These are phyloP conservation scores for Sporothrix schenckii DNA, from an alignment of 2,329 filamentous ascomycete species.

Conservation along the genomic window DNA sequence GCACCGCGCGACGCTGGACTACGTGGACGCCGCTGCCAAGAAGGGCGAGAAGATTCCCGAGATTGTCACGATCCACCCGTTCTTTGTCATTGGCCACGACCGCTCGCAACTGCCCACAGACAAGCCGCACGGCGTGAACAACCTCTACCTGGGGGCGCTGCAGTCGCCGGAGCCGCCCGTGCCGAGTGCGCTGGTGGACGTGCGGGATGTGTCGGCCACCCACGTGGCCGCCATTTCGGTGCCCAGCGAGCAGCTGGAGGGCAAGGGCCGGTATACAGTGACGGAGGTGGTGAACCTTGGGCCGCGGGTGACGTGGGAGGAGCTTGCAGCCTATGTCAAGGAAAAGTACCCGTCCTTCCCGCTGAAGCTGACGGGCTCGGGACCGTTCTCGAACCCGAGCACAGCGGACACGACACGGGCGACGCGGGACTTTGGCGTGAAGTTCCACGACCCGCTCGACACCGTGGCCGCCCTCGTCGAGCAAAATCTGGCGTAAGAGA, in stretches of 20 bases:
- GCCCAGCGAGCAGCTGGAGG: neutral
- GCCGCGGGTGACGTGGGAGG: neutral
- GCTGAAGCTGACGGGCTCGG: neutral
- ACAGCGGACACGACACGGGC: neutral
- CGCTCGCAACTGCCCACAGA: neutral
- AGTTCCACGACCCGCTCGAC: conserved; percentile 7
- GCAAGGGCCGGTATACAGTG: neutral
- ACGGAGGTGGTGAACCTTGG: conserved; percentile 17
- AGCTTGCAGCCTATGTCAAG: neutral
- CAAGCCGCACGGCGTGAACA: conserved; percentile 23
- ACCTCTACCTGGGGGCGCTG: conserved; percentile 22
- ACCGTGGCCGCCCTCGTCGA: neutral
- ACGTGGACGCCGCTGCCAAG: conserved; percentile 19
- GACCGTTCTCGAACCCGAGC: neutral
- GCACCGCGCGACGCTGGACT: conserved; percentile 32
- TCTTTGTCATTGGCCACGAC: conserved; percentile 33
- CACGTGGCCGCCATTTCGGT: conserved; percentile 13
- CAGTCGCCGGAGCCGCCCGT: neutral
- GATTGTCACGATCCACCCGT: conserved; percentile 30
- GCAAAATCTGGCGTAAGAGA: neutral
- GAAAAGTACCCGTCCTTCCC: neutral
- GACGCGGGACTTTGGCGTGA: conserved; percentile 7
- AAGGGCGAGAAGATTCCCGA: conserved; percentile 19
- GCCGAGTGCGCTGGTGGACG: conserved; percentile 31
- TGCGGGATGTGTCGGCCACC: conserved; percentile 30